A percentile compares a stretch with the other conserved stretches of the same genome.
Conservation (phyloP, 257 asterid genomes). For the Solanum appendiculatum region DNA sequence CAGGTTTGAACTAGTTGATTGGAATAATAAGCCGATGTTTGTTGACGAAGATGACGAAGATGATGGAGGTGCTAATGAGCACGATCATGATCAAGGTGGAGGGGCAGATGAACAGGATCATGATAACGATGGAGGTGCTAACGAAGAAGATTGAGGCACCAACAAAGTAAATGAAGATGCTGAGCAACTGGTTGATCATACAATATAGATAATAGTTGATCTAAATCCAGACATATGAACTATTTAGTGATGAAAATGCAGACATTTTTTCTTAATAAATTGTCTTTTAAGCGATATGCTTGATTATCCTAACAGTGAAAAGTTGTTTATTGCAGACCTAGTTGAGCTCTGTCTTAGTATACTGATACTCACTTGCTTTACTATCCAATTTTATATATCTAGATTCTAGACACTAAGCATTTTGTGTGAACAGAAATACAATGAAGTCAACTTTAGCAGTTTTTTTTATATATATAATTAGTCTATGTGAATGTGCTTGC, state of each 20-base stretch:
- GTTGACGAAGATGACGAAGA: no score
- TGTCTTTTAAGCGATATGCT: not conserved
- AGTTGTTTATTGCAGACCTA: not conserved
- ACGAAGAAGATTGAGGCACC: not conserved
- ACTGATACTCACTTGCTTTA: no score
- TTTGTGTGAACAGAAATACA: no score
- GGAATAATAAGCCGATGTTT: not conserved
- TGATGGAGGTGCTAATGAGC: not conserved
- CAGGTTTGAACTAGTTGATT: not conserved
- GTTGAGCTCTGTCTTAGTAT: no score
- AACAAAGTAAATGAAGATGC: not conserved
- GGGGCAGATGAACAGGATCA: not conserved
- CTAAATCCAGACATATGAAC: not conserved
- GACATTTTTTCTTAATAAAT: not conserved
- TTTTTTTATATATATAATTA: no score
- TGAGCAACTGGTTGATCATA: not conserved
- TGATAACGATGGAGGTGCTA: not conserved
- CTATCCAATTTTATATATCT: no score
- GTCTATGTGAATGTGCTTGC: no score
- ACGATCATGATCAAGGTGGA: not conserved
- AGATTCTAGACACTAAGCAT: no score
- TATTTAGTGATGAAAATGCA: not conserved
- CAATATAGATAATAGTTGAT: no score
- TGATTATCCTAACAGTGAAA: not conserved
- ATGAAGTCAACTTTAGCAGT: no score